Conservation (phyloP, 179 eudicot genomes). For the Drosera spatulata region DNA sequence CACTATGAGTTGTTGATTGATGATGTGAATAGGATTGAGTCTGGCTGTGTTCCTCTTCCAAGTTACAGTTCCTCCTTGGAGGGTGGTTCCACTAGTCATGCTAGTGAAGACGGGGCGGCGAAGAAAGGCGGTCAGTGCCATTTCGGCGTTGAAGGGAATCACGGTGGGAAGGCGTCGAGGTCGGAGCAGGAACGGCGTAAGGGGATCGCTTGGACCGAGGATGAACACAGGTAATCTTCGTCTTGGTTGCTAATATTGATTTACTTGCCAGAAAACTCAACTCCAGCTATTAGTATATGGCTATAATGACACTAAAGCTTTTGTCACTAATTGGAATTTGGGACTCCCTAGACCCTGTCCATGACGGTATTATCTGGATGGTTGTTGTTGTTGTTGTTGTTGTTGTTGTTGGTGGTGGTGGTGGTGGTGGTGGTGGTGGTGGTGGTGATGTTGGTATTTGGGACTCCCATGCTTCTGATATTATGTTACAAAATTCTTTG, state of each 20-base stretch:
- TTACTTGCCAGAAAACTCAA: too few species aligned
- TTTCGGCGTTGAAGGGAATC: constrained; percentile 37
- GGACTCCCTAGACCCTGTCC: too few species aligned
- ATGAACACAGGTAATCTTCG: constrained; percentile 64
- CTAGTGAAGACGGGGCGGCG: constrained; percentile 39
- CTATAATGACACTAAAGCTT: too few species aligned
- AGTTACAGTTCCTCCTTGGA: constrained; percentile 35
- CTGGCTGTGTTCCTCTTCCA: constrained; percentile 58
- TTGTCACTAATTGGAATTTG: too few species aligned
- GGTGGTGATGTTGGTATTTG: too few species aligned
- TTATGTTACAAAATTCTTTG: too few species aligned
- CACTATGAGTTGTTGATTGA: constrained; percentile 72
- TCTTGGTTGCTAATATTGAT: neutral
- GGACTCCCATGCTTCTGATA: too few species aligned
- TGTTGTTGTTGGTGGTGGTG: too few species aligned
- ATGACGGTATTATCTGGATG: too few species aligned
- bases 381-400: too few species aligned
- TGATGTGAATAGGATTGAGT: constrained; percentile 59
- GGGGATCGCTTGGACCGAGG: constrained; percentile 94
- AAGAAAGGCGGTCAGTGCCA: constrained; percentile 46
- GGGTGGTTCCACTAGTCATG: constrained; percentile 26
- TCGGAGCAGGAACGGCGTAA: constrained; percentile 31
- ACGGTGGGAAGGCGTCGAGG: constrained; percentile 47
- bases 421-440: too few species aligned
- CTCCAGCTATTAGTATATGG: too few species aligned